Conservation (phyloP, 495 filamentous ascomycete species). For the Durotheca rogersii region DNA sequence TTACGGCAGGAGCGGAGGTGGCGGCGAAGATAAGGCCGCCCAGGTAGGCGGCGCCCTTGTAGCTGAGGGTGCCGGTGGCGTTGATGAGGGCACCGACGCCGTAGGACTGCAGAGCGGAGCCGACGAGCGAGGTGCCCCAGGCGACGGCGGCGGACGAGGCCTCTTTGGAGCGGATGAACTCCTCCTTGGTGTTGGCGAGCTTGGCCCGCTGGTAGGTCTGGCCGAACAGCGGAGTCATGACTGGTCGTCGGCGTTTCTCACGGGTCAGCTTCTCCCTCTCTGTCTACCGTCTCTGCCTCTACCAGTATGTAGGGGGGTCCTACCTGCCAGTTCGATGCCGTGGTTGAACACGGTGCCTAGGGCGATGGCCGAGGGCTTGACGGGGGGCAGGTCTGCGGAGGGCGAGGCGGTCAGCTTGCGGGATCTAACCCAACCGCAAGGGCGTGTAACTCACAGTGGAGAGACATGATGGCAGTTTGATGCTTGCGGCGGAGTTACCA, state of each 20-base stretch:
- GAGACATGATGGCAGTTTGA: conserved; percentile 52
- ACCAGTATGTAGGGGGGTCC: too few species aligned
- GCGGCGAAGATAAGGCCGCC: conserved; percentile 90
- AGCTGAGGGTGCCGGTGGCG: conserved; percentile 87
- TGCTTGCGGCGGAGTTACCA: conserved; percentile 13
- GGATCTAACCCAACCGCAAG: background rate
- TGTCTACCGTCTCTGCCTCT: background rate
- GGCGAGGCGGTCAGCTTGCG: conserved; percentile 21
- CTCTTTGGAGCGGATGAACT: conserved; percentile 92
- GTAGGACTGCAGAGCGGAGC: conserved; percentile 88
- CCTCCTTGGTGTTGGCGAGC: conserved; percentile 89
- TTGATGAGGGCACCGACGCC: conserved; percentile 95
- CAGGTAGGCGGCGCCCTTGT: conserved; percentile 95
- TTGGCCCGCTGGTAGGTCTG: conserved; percentile 94
- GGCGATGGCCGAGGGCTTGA: conserved; percentile 97
- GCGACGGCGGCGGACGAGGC: conserved; percentile 81
- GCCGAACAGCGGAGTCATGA: conserved; percentile 88
- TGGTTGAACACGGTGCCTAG: conserved; percentile 96
- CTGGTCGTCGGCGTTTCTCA: conserved; percentile 59
- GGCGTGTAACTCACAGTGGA: conserved; percentile 51
- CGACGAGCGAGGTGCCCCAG: conserved; percentile 86
- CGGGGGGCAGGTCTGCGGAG: conserved; percentile 91
- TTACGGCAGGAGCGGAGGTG: conserved; percentile 81
- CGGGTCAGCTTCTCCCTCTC: background rate
- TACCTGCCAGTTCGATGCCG: conserved; percentile 52